These are phyloP conservation scores for Cicer judaicum DNA, from an alignment of 306 rosid genomes.

Conservation along the genomic window DNA sequence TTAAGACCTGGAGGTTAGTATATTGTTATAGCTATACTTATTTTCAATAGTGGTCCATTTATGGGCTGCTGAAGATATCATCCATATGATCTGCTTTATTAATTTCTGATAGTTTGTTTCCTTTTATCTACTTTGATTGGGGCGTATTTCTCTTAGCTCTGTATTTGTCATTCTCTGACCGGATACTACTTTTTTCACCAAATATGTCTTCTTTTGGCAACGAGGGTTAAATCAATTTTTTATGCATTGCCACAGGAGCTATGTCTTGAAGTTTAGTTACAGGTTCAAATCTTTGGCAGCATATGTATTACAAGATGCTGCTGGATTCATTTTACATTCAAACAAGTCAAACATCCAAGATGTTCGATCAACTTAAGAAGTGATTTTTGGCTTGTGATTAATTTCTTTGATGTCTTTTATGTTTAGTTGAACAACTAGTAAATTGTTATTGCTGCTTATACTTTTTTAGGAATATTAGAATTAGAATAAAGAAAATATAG, in stretches of 20 bases:
- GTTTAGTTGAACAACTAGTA: conserved; percentile 34
- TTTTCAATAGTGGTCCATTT: conserved; percentile 9
- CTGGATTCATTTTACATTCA: conserved; percentile 30
- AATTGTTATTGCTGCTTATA: conserved; percentile 34
- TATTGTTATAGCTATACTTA: background rate
- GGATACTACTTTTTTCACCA: background rate
- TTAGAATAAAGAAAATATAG: conserved; percentile 48
- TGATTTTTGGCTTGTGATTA: conserved; percentile 38
- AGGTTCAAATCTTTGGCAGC: conserved; percentile 35
- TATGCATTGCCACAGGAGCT: conserved; percentile 44
- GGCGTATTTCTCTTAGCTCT: background rate
- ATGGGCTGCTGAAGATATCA: background rate
- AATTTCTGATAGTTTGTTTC: conserved; percentile 18
- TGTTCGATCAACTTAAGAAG: conserved; percentile 41
- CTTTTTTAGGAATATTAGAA: conserved; percentile 6
- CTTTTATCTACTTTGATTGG: conserved; percentile 24
- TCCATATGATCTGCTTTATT: conserved; percentile 11
- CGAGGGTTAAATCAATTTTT: background rate
- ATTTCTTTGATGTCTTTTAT: conserved; percentile 36
- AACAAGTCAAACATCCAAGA: conserved; percentile 28
- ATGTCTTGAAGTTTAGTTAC: conserved; percentile 32
- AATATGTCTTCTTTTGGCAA: background rate
- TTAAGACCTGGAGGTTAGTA: conserved; percentile 44
- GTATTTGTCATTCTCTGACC: background rate
- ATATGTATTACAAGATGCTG: conserved; percentile 13